Base-by-base conservation (phyloP, 2,329 filamentous ascomycete species). In the Aureobasidium subglaciale region DNA sequence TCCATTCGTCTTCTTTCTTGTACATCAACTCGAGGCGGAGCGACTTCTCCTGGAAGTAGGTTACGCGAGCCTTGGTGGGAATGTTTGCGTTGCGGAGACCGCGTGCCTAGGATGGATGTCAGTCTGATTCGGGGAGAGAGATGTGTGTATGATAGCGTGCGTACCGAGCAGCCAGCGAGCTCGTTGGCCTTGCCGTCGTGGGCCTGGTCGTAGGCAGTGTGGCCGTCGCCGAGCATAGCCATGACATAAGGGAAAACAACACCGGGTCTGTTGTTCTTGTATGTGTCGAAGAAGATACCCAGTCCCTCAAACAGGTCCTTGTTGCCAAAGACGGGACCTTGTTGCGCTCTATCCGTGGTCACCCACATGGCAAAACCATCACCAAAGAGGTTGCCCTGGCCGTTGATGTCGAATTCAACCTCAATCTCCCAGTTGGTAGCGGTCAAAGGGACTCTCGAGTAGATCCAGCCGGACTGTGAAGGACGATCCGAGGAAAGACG, bases 381-480 rank as follows among this genome's bases (percentile, higher is more conserved):
- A 64, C 93, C 93, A 68, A 95, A 95, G 35, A 99, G 82, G 71
- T 88, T 88, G 65, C 91, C 88, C 65, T 87, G 83, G 65, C 93
- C 93, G 60, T 89, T 85, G 67, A 99, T 89, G 74, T 89, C 90
- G 78, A 97, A 97, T 69, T 97, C 93, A 61, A 97, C 81, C 72
- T 95, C 88, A 62, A 99, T 87, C 81, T 97, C 90, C 93, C 93
- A 99, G 75, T 99, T 99, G 38, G 92, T 99, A 42, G 93, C 93
- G 9, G 93, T 99, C 65, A 99, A 75, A 25, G 93, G 93, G 48
- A 97, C 89, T 58, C 91, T 83, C 46, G 91, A 96, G 76, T 92
- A 97, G 63, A 97, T 78, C 88, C 88, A 96, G 67, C 93, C 93
- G 65, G 84, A 82, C 73, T 95, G 90, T 65, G 92, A 96, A 58